A percentile compares a stretch with the other conserved stretches of the same genome.
Conservation (phyloP, 2,329 filamentous ascomycete genomes). For the Colletotrichum lindemuthianum region DNA sequence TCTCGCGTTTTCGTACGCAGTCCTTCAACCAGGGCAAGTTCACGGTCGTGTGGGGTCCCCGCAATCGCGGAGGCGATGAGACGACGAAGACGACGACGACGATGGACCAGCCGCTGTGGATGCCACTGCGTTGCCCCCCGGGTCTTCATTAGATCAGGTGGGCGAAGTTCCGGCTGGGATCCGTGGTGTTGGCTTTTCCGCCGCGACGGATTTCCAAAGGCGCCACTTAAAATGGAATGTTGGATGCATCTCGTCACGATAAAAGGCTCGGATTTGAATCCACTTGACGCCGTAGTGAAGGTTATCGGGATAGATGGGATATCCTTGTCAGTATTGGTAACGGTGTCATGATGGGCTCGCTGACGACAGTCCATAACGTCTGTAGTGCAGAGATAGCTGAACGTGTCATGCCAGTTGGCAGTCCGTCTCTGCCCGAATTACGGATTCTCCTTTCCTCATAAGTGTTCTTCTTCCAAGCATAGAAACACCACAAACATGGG, state of each 20-base stretch:
- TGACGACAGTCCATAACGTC: too few relatives aligned
- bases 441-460: too few relatives aligned
- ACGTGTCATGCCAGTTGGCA: too few relatives aligned
- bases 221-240: slow-evolving; percentile 20
- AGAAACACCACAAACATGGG: too few relatives aligned
- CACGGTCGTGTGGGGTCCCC: slow-evolving; percentile 24
- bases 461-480: too few relatives aligned
- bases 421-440: too few relatives aligned
- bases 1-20: background rate
- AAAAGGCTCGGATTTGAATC: slow-evolving; percentile 20
- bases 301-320: background rate
- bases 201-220: slow-evolving; percentile 26
- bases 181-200: slow-evolving; percentile 21
- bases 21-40: background rate
- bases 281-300: background rate
- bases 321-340: background rate
- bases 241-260: background rate
- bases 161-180: background rate
- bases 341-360: background rate
- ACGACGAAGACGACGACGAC: background rate
- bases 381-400: too few relatives aligned
- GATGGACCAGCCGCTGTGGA: slow-evolving; percentile 21
- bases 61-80: slow-evolving; percentile 24
- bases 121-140: background rate
- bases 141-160: background rate